Base-by-base conservation (phyloP, 202 grass and related monocot genomes). In the Bolboschoenoplectus hybrid region DNA sequence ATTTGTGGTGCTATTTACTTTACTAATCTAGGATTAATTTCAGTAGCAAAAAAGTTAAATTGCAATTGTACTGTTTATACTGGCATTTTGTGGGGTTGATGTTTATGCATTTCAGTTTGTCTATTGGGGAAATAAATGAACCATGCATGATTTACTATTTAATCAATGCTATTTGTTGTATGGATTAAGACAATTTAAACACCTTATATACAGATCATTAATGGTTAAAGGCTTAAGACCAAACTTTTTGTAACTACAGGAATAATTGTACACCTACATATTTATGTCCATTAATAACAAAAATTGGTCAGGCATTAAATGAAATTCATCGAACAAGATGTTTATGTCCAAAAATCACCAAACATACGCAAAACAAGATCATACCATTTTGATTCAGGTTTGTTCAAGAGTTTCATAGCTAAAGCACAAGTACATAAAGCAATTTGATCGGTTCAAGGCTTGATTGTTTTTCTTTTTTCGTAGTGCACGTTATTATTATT, bases 21-120 rank as follows among this genome's bases (percentile, higher is more conserved):
- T 80, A 61, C 75, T 80, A 80, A 62, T 61, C 36, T 80, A 80
- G 55, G 44, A 80, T 43, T 61, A 80, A 80, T 80, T 61, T 60
- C 14, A 62, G 76, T 17, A 44, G 55, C 36, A 36, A 19, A 19
- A 20, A 61, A 8, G 58, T 62, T 80, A 39, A n/a, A 20, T 46
- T 72, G 32, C 35, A 39, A 4, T 77, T 38, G 11, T n/a, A 51
- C 45, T 3, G 1, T 75, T 51, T 76, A 35, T 78, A n/a, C 51
- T 52, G 1, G 73, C 26, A 75, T 75, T 36, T 34, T 4, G 2
- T 2, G 45, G 17, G 35, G 72, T 51, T 74, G 44, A 74, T 74
- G n/a, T 74, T 51, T 74, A 26, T 20, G 8, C 3, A 5, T 73
- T 75, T 75, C 11, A 4, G 3, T 75, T 46, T 34, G 45, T 49